Percentiles rank a stretch among this genome's conserved stretches.
Evolutionary conservation across 106 monocot genomes (phyloP).

Genomic region (Apostasia shenzhenica): DNA sequence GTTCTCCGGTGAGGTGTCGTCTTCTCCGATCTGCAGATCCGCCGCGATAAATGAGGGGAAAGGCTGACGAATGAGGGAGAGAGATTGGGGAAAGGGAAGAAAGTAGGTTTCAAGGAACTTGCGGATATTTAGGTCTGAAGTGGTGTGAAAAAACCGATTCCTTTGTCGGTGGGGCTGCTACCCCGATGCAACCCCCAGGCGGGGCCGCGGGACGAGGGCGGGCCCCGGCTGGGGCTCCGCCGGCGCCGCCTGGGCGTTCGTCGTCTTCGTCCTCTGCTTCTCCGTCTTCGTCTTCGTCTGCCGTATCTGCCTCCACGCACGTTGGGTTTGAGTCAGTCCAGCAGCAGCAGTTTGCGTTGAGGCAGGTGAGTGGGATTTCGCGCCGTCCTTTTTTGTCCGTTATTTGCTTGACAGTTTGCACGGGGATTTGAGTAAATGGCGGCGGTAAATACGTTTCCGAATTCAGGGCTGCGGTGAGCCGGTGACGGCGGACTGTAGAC

Average conservation of each 20-base stretch:
- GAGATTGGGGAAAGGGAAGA: neutral
- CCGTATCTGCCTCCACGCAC: conserved; percentile 23
- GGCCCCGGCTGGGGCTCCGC: conserved; percentile 10
- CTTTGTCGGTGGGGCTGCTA: neutral
- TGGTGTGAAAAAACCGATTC: neutral
- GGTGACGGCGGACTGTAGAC: neutral
- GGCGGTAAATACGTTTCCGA: conserved; percentile 7
- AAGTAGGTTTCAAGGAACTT: neutral
- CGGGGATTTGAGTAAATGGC: conserved; percentile 19
- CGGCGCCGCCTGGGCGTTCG: conserved; percentile 15
- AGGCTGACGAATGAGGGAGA: too few species aligned
- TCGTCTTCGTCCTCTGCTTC: conserved; percentile 27
- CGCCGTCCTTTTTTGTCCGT: neutral
- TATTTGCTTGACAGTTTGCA: conserved; percentile 1
- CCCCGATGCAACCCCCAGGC: conserved; percentile 26
- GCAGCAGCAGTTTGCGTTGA: conserved; percentile 36
- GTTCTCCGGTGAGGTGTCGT: too few species aligned
- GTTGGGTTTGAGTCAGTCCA: conserved; percentile 30
- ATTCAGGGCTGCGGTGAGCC: neutral
- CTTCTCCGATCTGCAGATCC: too few species aligned
- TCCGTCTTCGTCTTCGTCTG: conserved; percentile 48
- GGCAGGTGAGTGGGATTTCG: conserved; percentile 43
- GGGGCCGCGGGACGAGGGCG: conserved; percentile 18
- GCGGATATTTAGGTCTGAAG: conserved; percentile 2
- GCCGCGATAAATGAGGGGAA: too few species aligned